phyloP scores from a whole-genome alignment of 495 filamentous ascomycete species.

The Penicillium pancosmium region DNA sequence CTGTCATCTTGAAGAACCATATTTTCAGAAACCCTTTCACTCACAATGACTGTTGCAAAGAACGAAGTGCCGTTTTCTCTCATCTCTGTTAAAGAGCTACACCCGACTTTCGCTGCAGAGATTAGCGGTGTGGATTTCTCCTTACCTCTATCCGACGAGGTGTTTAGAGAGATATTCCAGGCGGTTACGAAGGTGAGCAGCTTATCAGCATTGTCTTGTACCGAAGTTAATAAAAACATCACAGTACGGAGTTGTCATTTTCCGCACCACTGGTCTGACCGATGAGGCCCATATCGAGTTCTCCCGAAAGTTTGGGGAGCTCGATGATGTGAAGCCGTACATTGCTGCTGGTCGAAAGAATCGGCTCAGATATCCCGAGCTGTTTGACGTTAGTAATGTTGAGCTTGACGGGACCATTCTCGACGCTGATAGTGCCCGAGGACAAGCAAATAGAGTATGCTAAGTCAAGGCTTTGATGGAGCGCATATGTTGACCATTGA shows the following conservation, averaged over 20 bases:
- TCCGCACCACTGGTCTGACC: slow-evolving; percentile 52
- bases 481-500: not conserved
- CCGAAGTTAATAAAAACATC: too few relatives aligned
- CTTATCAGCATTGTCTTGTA: not conserved
- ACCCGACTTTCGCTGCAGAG: slow-evolving; percentile 58
- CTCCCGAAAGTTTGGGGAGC: slow-evolving; percentile 54
- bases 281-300: slow-evolving; percentile 56
- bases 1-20: not conserved
- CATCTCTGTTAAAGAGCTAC: slow-evolving; percentile 28
- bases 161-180: slow-evolving; percentile 39
- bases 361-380: slow-evolving; percentile 50
- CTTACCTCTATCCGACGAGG: slow-evolving; percentile 39
- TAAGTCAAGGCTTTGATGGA: not conserved
- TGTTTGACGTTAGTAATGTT: slow-evolving; percentile 63
- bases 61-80: not conserved
- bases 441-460: slow-evolving; percentile 34
- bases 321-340: slow-evolving; percentile 58
- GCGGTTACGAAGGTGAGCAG: slow-evolving; percentile 51
- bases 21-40: not conserved
- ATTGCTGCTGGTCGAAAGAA: slow-evolving; percentile 43
- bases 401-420: slow-evolving; percentile 42
- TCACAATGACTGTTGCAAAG: not conserved
- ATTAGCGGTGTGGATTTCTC: slow-evolving; percentile 50
- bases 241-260: slow-evolving; percentile 58
- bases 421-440: slow-evolving; percentile 35